phyloP scores from a whole-genome alignment of 176 grass and related monocot genomes.

The Lolium rigidum region DNA sequence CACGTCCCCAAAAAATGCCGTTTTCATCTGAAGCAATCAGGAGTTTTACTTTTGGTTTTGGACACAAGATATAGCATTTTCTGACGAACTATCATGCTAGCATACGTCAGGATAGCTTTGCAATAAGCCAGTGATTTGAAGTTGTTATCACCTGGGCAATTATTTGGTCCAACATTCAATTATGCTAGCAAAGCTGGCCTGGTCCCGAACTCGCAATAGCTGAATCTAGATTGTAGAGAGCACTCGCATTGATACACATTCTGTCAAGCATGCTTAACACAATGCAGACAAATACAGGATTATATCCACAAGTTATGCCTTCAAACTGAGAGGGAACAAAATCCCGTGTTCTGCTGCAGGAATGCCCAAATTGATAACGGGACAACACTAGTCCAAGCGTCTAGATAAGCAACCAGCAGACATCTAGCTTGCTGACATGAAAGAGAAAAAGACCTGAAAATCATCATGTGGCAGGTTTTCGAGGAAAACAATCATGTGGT shows the following conservation, averaged over 20 bases:
- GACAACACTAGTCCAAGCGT: constrained; percentile 20
- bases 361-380: neutral
- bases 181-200: neutral
- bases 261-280: constrained; percentile 5
- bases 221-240: neutral
- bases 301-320: neutral
- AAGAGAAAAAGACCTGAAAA: constrained; percentile 34
- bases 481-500: constrained; percentile 33
- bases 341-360: neutral
- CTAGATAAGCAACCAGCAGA: constrained; percentile 5
- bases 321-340: constrained; percentile 19
- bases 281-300: constrained; percentile 28
- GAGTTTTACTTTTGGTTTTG: constrained; percentile 40
- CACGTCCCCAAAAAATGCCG: neutral
- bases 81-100: constrained; percentile 31
- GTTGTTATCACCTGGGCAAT: neutral
- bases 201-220: neutral
- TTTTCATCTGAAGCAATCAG: constrained; percentile 46
- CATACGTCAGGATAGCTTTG: constrained; percentile 15
- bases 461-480: constrained; percentile 24
- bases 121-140: constrained; percentile 27
- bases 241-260: neutral
- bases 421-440: constrained; percentile 14
- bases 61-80: constrained; percentile 10
- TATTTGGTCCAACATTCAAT: neutral